phyloP scores from a whole-genome alignment of 2,329 filamentous ascomycete genomes.

The Xylariaceae sp. region DNA sequence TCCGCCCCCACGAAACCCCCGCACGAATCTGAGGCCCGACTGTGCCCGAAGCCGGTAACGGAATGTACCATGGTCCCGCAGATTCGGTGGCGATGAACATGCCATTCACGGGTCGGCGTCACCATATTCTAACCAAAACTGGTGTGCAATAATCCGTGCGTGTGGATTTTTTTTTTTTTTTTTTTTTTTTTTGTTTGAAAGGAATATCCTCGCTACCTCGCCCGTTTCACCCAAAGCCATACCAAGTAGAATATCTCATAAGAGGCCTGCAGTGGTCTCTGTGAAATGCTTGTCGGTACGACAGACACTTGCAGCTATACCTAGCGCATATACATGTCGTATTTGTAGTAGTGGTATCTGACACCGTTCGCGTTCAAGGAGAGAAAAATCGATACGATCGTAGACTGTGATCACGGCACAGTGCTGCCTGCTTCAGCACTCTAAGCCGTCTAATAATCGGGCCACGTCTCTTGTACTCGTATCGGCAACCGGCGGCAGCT shows the following conservation, averaged over 20 bases:
- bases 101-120: slow-evolving; percentile 5
- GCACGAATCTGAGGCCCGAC: slow-evolving; percentile 17
- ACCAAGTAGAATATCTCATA: not conserved
- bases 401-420: not conserved
- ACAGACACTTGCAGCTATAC: not conserved
- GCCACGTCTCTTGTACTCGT: not conserved
- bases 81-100: slow-evolving; percentile 5
- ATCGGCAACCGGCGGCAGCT: not conserved
- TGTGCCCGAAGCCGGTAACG: slow-evolving; percentile 6
- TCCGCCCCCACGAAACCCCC: slow-evolving; percentile 27
- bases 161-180: not conserved
- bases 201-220: not conserved
- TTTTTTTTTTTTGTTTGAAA: not conserved
- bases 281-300: not conserved
- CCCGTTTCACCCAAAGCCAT: not conserved
- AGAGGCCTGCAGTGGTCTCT: not conserved
- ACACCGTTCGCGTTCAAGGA: slow-evolving; percentile 1
- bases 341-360: slow-evolving; percentile 1
- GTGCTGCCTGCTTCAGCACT: not conserved
- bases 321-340: slow-evolving; percentile 1
- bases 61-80: slow-evolving; percentile 1
- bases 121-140: slow-evolving; percentile 3
- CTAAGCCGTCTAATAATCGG: not conserved
- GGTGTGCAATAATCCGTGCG: slow-evolving; percentile 6
- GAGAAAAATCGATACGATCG: not conserved